Evolutionary conservation across 2,329 filamentous ascomycete species (phyloP), one percentile per base, ranked within the genome.

Genomic region (Lasiodiplodia theobromae): DNA sequence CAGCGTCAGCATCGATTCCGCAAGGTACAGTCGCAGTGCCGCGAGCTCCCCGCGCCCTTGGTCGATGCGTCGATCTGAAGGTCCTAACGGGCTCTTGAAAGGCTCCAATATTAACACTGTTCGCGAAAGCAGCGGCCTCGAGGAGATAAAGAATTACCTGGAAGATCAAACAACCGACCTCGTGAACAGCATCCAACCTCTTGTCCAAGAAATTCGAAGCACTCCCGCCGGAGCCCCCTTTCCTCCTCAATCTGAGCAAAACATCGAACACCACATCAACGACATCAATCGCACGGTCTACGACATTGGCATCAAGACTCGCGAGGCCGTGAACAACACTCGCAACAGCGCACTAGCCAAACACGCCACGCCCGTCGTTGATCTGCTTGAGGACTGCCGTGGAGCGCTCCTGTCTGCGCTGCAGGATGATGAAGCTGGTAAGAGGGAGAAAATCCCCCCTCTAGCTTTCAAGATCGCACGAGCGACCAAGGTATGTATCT

Each of bases 381-480:
- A 83, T 37, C 86, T 87, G 2, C 77, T 96, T 8, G 85, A 87
- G 31, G 82, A 86, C 47, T 92, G 89, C 78, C 86, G 89, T 69
- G 84, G 88, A 70, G 87, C 88, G 53, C 84, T 96, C 69, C 80
- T 91, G 23, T 87, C 89, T n/a, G 72, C 74, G 86, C 71, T 74
- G 86, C 90, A 68, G 86, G 86, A 68, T 82, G 87, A 74, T 44
- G 87, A 87, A 44, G 90, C 89, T 31, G 83, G 87, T 71, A 85
- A 87, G 10, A 86, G 91, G 31, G 86, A 84, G 3, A 86, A 88
- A 34, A 82, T 97, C 63, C 92, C 92, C 12, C 92, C 92, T 2
- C 89, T 96, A 72, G 92, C 92, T n/a, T 96, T 96, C 79, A 91
- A 93, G 79, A 91, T 95, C 76, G 93, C 92, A 7, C 86, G 91